Conservation (phyloP, 176 grass and related monocot species). For the Dendrocalamus sinicus region DNA sequence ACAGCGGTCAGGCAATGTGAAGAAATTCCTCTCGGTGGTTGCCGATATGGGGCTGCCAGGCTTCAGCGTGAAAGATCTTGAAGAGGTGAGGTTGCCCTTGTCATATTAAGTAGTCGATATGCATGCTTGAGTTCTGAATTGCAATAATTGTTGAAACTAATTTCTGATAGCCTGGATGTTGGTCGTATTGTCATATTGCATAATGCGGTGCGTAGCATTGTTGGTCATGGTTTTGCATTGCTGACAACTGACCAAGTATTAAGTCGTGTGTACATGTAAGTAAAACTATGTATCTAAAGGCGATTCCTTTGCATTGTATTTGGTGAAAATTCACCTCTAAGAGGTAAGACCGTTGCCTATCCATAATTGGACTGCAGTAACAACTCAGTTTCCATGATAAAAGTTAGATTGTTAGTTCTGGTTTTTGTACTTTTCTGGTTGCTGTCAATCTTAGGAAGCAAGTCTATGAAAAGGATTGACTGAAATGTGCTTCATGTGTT, state of each 20-base stretch:
- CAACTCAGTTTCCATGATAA: not conserved
- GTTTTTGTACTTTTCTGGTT: not conserved
- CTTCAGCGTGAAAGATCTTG: conserved; percentile 74
- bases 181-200: not conserved
- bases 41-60: conserved; percentile 69
- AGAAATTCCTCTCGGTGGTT: conserved; percentile 75
- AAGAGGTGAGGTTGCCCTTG: conserved; percentile 61
- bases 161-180: conserved; percentile 1
- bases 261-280: not conserved
- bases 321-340: not conserved
- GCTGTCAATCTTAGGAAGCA: conserved; percentile 11
- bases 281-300: not conserved
- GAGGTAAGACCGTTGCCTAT: not conserved
- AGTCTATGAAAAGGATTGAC: conserved; percentile 13
- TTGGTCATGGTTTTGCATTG: not conserved
- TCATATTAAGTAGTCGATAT: conserved; percentile 25
- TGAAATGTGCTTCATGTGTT: conserved; percentile 25
- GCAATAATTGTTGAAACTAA: not conserved
- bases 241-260: not conserved
- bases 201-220: conserved; percentile 25
- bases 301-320: not conserved
- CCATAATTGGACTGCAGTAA: not conserved
- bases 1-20: conserved; percentile 55
- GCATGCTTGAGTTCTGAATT: conserved; percentile 11
- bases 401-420: conserved; percentile 20